Conservation (phyloP, 2,329 filamentous ascomycete genomes). For the Hymenoscyphus linearis region DNA sequence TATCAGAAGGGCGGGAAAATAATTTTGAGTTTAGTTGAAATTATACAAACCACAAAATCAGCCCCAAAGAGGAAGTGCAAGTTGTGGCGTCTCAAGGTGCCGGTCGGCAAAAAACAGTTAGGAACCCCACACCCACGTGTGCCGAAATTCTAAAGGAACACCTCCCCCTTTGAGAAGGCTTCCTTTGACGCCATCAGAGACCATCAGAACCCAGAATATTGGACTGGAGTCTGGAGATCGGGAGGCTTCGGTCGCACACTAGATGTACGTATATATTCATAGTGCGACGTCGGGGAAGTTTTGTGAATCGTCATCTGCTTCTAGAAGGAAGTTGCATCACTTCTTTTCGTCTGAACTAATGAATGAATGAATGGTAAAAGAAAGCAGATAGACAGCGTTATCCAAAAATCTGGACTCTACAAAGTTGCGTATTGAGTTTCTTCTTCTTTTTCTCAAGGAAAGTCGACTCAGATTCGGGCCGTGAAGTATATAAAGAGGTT, state of each 20-base stretch:
- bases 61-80: neutral
- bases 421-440: neutral
- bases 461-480: neutral
- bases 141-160: neutral
- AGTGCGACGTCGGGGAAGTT: neutral
- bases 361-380: neutral
- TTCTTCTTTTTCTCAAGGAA: neutral
- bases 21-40: neutral
- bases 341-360: neutral
- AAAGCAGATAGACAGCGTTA: neutral
- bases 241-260: neutral
- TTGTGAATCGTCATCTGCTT: neutral
- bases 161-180: neutral
- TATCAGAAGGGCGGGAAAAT: too few relatives aligned
- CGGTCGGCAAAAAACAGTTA: neutral
- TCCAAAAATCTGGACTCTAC: neutral
- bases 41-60: neutral
- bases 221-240: neutral
- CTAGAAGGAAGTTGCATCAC: constrained; percentile 1
- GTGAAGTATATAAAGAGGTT: neutral
- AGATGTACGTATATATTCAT: neutral
- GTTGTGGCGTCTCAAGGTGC: neutral
- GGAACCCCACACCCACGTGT: neutral
- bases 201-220: neutral
- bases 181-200: constrained; percentile 1